A percentile compares a stretch with the other conserved stretches of the same genome.
Conservation (phyloP, 2,329 filamentous ascomycete genomes). For the Neonectria coccinea region DNA sequence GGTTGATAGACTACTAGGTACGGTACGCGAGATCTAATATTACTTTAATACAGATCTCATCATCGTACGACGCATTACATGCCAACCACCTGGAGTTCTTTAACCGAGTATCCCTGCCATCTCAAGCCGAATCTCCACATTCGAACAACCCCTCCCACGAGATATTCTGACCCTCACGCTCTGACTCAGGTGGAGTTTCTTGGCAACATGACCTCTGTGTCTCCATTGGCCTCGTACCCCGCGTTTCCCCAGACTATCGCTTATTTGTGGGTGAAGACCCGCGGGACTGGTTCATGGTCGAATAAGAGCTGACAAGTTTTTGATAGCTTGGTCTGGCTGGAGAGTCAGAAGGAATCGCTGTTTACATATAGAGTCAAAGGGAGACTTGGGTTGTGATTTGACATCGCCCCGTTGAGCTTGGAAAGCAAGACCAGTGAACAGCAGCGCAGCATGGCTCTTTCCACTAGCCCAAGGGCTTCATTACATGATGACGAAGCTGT, state of each 20-base stretch:
- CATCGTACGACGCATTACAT: background rate
- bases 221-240: slow-evolving; percentile 1
- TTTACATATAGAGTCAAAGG: background rate
- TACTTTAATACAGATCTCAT: no score
- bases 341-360: background rate
- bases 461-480: background rate
- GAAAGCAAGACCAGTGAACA: background rate
- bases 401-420: background rate
- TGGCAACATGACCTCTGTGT: background rate
- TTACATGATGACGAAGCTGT: background rate
- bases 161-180: background rate
- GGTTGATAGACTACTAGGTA: no score
- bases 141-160: background rate
- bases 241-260: background rate
- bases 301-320: background rate
- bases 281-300: background rate
- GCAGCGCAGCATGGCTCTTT: background rate
- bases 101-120: slow-evolving; percentile 2
- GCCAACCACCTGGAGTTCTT: background rate
- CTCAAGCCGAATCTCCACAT: background rate
- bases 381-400: no score
- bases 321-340: background rate
- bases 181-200: slow-evolving; percentile 4
- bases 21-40: no score
- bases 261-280: background rate